Evolutionary conservation across 1,284 basidiomycete species (phyloP), one percentile per base, ranked within the genome.

Genomic region (Papiliotrema terrestris): DNA sequence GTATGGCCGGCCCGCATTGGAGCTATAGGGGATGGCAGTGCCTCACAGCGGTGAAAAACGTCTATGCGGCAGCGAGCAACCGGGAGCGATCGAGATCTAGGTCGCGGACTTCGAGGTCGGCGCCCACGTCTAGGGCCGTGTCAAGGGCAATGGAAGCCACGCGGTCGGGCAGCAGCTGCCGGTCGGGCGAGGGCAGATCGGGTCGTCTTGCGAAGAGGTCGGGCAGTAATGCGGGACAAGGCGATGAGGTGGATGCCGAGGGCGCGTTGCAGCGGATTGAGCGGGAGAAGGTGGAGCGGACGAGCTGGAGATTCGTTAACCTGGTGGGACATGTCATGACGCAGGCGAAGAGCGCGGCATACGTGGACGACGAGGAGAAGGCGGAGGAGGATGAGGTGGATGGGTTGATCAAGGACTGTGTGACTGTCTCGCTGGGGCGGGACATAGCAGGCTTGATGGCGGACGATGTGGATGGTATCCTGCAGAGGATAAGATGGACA

Each of bases 1-100:
- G 58, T 14, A 49, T 68, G 2, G 63, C 65, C 0, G 69, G 69
- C 17, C 62, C 58, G 8, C 58, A 63, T 15, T 71, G 66, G 66
- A 64, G 55, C 38, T 58, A 62, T 44, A 60, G 69, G n/a, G 57
- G 66, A 1, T 71, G 69, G 69, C 69, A 71, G 53, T 51, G 67
- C 17, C 57, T 51, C 5, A 56, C 59, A 17, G 59, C 66, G 2
- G 58, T 67, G 54, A 67, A 69, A 54, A 58, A 56, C 50, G 58
- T 68, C 23, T 66, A 68, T 43, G 63, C 67, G 1, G 65, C 62
- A 0, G 61, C n/a, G 45, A 3, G 64, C 65, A 3, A 43, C 39
- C 14, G 61, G 66, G 68, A 45, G 35, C 8, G 65, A 61, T 37
- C 39, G 39, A 5, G 29, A 11, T 32, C 29, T 32, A 32, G 29